Conservation (phyloP, 140 eudicot species). For the Oenanthe javanica region DNA sequence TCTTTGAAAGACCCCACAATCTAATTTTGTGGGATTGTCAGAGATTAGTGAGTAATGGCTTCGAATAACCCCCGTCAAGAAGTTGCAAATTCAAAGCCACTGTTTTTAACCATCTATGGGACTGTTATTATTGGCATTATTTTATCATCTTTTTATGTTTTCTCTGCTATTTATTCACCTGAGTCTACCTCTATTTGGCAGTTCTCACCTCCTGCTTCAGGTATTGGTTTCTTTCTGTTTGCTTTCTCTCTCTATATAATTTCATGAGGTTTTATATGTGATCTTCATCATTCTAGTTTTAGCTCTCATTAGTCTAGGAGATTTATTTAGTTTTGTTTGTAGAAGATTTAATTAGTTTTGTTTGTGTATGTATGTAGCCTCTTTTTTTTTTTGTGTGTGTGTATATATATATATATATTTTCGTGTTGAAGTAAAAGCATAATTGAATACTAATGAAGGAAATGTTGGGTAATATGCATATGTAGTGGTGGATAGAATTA, state of each 20-base stretch:
- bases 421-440: neutral
- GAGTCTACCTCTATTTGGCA: conserved; percentile 37
- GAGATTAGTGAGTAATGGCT: conserved; percentile 23
- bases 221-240: neutral
- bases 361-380: too few relatives aligned
- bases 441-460: neutral
- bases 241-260: neutral
- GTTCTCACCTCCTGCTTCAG: conserved; percentile 25
- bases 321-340: neutral
- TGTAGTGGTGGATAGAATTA: neutral
- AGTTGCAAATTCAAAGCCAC: conserved; percentile 67
- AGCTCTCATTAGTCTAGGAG: neutral
- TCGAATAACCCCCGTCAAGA: conserved; percentile 50
- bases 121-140: conserved; percentile 66
- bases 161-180: conserved; percentile 77
- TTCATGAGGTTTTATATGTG: neutral
- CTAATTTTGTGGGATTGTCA: neutral
- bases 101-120: conserved; percentile 79
- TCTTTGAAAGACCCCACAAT: conserved; percentile 11
- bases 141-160: conserved; percentile 63
- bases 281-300: neutral
- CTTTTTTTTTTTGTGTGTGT: neutral
- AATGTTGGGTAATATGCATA: neutral
- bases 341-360: neutral
- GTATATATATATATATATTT: neutral